Base-by-base conservation (phyloP, 495 filamentous ascomycete genomes). In the Aspergillus coremiiformis region DNA sequence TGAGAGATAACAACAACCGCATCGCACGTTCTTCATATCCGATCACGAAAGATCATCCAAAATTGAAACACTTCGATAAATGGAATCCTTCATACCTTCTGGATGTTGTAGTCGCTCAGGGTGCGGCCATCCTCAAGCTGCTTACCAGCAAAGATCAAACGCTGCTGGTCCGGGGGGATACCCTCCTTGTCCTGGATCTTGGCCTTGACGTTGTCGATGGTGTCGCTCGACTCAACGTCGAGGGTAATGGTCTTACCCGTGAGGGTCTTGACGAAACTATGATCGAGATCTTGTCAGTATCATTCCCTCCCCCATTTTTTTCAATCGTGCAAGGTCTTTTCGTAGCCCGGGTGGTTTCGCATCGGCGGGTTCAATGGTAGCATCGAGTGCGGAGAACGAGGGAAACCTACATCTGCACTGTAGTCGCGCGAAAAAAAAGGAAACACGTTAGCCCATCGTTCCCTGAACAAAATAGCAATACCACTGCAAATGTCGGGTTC, bases 141-240 rank as follows among this genome's bases (percentile, higher is more conserved):
- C 84, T 98, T 98, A 73, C 93, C 93, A 61, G 93, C 93, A 73
- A 98, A 98, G 82, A 98, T 98, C 77, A 98, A 78, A 61, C 93
- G 92, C 82, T 98, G 93, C 78, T 97, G 93, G 76, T 97, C 93
- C 54, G 93, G 93, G 57, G 93, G 93, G 66, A 98, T 98, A 64
- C 93, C 93, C 77, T 98, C 93, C 86, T 98, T 98, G 77, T 98
- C 93, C 80, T 98, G 91, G 73, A 95, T 94, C 83, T 94, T 94
- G 72, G 80, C 78, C 80, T 92, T 94, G 71, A 94, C 89, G 81
- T 93, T 93, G 81, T 94, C 93, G 86, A 98, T 97, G 58, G 93
- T 96, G 78, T 97, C 92, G 69, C 83, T 87, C 71, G 89, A 95
- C 83, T 96, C 92, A 73, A 96, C 92, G 83, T 98, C 93, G 68